These are phyloP conservation scores for Phaffia tasmanica DNA, from an alignment of 768 basidiomycete species.

Conservation along the genomic window DNA sequence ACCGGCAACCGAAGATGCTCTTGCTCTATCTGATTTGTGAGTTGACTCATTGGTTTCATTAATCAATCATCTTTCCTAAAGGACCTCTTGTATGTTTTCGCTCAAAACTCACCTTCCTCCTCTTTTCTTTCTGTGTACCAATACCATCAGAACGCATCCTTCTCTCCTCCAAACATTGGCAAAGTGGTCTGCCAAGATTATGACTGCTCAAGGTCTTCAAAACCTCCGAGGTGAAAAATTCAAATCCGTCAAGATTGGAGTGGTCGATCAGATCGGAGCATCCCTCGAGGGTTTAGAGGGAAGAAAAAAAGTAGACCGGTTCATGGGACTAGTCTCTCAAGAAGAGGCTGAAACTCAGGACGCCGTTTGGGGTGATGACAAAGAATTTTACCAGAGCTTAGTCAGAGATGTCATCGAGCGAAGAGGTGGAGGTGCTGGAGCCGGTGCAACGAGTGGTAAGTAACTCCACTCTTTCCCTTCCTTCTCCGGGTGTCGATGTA, in stretches of 20 bases:
- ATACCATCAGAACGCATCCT: constrained; percentile 11
- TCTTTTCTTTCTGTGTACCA: neutral
- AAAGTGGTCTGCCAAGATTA: constrained; percentile 95
- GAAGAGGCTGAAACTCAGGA: constrained; percentile 34
- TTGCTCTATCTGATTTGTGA: constrained; percentile 20
- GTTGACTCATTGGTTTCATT: neutral
- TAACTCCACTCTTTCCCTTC: neutral
- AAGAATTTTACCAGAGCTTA: constrained; percentile 86
- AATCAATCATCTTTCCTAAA: neutral
- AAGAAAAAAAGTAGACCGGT: constrained; percentile 14
- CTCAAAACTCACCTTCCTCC: constrained; percentile 15
- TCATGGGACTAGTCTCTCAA: constrained; percentile 15
- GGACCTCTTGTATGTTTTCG: too few relatives aligned
- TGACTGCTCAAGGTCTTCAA: constrained; percentile 69
- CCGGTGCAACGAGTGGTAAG: constrained; percentile 31
- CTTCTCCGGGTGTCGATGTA: neutral
- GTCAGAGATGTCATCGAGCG: constrained; percentile 83
- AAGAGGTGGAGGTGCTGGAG: constrained; percentile 31
- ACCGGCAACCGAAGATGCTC: constrained; percentile 15
- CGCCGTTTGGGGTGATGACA: constrained; percentile 49
- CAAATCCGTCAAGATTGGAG: constrained; percentile 47
- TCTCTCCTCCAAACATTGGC: constrained; percentile 50
- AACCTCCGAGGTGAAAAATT: constrained; percentile 54
- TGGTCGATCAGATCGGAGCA: constrained; percentile 67
- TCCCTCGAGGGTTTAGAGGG: constrained; percentile 41